Percentiles rank a stretch among this genome's conserved stretches.
Evolutionary conservation across 768 basidiomycete species (phyloP).

Genomic region (Podaxis pistillaris): DNA sequence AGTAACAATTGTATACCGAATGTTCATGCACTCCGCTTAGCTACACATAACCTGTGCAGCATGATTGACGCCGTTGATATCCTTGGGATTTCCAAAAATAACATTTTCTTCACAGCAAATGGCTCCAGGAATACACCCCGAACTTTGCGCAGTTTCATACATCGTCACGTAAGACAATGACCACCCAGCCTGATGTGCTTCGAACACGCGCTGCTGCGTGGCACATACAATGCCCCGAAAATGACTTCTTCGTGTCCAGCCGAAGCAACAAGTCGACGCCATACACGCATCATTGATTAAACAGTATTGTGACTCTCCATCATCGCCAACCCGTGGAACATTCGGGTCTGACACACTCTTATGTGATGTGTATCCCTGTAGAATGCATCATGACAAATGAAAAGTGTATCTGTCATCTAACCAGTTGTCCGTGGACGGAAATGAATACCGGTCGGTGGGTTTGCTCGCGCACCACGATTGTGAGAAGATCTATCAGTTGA

Average conservation of each 20-base stretch:
- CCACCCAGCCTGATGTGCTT: neutral
- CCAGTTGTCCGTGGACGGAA: conserved; percentile 3
- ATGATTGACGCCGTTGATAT: neutral
- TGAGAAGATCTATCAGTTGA: conserved; percentile 5
- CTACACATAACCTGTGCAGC: neutral
- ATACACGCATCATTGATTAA: neutral
- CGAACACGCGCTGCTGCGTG: neutral
- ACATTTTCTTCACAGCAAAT: neutral
- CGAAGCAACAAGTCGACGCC: neutral
- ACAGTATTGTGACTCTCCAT: neutral
- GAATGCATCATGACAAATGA: conserved; percentile 5
- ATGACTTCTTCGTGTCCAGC: conserved; percentile 3
- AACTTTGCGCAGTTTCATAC: neutral
- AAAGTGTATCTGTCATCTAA: conserved; percentile 11
- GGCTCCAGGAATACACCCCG: neutral
- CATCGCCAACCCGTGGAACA: neutral
- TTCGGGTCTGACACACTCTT: neutral
- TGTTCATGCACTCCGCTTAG: neutral
- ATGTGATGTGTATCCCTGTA: neutral
- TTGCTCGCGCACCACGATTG: conserved; percentile 3
- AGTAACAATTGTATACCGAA: neutral
- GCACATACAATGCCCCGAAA: neutral
- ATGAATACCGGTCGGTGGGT: neutral
- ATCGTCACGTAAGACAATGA: neutral
- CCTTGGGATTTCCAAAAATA: conserved; percentile 1